Percentiles rank a stretch among this genome's conserved stretches.
These are phyloP conservation scores for Diaporthe sp. DNA, from an alignment of 2,329 filamentous ascomycete species.

Conservation along the genomic window DNA sequence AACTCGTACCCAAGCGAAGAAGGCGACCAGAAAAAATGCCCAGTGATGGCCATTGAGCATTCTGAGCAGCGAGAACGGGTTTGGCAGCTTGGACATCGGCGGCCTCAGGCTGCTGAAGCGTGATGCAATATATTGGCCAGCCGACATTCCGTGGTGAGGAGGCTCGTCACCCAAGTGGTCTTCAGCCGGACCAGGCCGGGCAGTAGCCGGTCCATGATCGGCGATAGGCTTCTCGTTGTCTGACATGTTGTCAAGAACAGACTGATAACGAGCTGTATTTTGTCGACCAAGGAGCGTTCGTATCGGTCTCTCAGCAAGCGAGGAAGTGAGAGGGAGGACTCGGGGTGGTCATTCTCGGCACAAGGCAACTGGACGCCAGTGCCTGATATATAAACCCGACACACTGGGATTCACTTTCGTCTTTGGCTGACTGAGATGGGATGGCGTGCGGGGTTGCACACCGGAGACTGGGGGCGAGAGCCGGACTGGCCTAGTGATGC, in stretches of 20 bases:
- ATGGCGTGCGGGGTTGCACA: constrained; percentile 33
- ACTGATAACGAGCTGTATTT: neutral
- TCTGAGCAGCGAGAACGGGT: constrained; percentile 62
- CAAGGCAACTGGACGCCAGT: neutral
- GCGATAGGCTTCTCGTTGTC: constrained; percentile 37
- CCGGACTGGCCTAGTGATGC: constrained; percentile 3
- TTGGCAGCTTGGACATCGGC: constrained; percentile 66
- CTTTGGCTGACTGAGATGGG: neutral
- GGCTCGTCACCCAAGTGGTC: constrained; percentile 47
- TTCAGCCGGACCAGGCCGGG: neutral
- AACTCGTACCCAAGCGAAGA: constrained; percentile 65
- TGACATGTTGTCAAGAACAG: constrained; percentile 9
- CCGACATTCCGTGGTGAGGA: constrained; percentile 64
- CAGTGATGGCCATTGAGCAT: constrained; percentile 65
- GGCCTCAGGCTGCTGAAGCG: constrained; percentile 69
- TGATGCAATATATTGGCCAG: constrained; percentile 60
- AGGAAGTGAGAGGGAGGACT: neutral
- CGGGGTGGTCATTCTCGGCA: no score
- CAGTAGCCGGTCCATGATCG: constrained; percentile 1
- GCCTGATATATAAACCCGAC: constrained; percentile 29
- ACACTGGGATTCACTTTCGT: constrained; percentile 2
- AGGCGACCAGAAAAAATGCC: constrained; percentile 68
- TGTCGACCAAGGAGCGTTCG: neutral
- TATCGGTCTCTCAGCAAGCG: neutral
- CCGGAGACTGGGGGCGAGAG: constrained; percentile 5